Evolutionary conservation across 768 basidiomycete genomes (phyloP), one percentile per base, ranked within the genome.

Genomic region (Cystobasidiopsis lactophilus): DNA sequence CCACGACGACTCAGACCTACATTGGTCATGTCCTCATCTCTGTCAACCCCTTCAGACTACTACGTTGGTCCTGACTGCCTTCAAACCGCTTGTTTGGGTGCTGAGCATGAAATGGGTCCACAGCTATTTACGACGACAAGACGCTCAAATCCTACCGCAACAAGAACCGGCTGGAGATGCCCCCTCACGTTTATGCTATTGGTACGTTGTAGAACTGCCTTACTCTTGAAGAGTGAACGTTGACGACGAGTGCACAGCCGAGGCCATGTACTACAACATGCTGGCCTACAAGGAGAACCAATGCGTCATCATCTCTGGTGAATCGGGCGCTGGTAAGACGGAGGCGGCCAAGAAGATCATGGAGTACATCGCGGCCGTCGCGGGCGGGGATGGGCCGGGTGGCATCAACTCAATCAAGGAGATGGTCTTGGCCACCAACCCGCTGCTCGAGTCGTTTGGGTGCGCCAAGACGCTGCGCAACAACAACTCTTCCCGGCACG

Each of bases 321-420:
- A 98, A 71, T 95, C 89, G 16, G 93, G 93, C 48, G 93, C 93
- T 3, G 93, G 93, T 48, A 98, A 98, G 73, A 98, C 93, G 2
- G 93, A 96, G 68, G 93, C 93, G 2, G 93, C 93, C 21, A 96
- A 96, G 67, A 78, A 88, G 46, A 96, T 98, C 68, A 98, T 98
- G 93, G 89, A 95, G 66, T 98, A 98, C 64, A 91, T 98, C 60
- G 93, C 93, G 16, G 93, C 85, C 10, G 93, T 96, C 0, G 86
- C 85, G 16, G 53, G 52, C 13, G 48, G 48, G 18, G 35, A 21
- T 10, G 53, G 65, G 82, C 76, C 23, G 58, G n/a, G 60, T 46
- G 44, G 61, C 23, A 96, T 96, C 54, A 84, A 93, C 66, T 81
- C 91, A 67, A 88, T 96, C 66, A 95, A 96, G 71, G 89, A 96